These are phyloP conservation scores for Trichoderma erinaceum DNA, from an alignment of 495 filamentous ascomycete genomes.

Conservation along the genomic window DNA sequence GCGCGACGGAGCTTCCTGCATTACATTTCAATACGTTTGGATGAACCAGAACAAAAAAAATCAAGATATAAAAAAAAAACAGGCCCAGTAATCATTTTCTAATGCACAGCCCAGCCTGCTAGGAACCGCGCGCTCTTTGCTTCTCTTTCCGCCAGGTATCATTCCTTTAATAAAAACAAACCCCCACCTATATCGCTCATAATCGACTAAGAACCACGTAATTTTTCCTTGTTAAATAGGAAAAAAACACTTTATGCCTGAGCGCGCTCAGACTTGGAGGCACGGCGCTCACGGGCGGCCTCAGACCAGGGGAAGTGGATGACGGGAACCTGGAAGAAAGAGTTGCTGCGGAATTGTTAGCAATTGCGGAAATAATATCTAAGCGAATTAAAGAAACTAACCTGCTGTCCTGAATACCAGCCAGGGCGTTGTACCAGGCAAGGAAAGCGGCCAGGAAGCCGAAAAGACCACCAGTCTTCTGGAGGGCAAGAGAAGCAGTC, in stretches of 20 bases:
- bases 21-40: conserved; percentile 3
- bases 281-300: conserved; percentile 61
- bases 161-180: neutral
- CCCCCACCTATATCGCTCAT: neutral
- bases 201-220: neutral
- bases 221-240: neutral
- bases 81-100: neutral
- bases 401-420: conserved; percentile 91
- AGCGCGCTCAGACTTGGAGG: conserved; percentile 31
- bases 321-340: conserved; percentile 94
- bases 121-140: neutral
- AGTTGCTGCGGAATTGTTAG: conserved; percentile 45
- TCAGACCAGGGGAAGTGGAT: conserved; percentile 96
- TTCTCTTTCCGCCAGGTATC: conserved; percentile 13
- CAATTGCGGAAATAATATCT: conserved; percentile 16
- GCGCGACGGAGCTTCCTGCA: neutral
- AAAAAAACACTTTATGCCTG: conserved; percentile 22
- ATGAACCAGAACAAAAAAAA: neutral
- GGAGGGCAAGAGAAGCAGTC: conserved; percentile 34
- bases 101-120: conserved; percentile 5
- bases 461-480: conserved; percentile 81
- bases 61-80: neutral
- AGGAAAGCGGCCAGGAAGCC: conserved; percentile 83
- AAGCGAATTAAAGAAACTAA: conserved; percentile 29
- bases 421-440: conserved; percentile 95